Conservation (phyloP, 441 rosid genomes). For the Adansonia rubrostipa region DNA sequence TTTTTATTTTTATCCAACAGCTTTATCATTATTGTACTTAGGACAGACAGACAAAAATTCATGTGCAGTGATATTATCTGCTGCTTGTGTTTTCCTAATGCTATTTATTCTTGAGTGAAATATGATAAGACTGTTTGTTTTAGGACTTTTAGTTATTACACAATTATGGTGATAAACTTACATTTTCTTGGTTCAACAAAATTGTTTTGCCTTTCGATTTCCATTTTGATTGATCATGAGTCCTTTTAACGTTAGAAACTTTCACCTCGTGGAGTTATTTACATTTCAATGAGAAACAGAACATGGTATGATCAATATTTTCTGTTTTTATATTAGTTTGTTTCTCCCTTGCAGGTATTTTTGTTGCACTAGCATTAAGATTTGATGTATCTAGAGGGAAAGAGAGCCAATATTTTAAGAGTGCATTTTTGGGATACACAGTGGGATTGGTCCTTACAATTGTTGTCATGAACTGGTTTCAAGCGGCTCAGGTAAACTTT, state of each 20-base stretch:
- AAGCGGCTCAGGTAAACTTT: conserved; percentile 85
- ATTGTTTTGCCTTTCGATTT: too few species aligned
- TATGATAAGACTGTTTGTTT: background rate
- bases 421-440: conserved; percentile 86
- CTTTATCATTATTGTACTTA: background rate
- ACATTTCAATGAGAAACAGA: too few species aligned
- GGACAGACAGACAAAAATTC: background rate
- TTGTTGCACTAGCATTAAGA: conserved; percentile 90
- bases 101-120: background rate
- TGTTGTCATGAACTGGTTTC: conserved; percentile 98
- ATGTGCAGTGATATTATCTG: background rate
- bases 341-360: conserved; percentile 62
- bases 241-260: too few species aligned
- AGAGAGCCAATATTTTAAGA: conserved; percentile 83
- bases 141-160: background rate
- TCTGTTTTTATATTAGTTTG: background rate
- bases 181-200: too few species aligned
- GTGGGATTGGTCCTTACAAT: conserved; percentile 87
- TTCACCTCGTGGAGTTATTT: too few species aligned
- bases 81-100: background rate
- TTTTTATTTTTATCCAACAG: background rate
- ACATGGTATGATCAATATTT: background rate
- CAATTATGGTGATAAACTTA: too few species aligned
- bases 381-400: conserved; percentile 93
- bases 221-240: too few species aligned